These are phyloP conservation scores for Scheffersomyces ergatensis DNA, from an alignment of 805 yeast species.

Conservation along the genomic window DNA sequence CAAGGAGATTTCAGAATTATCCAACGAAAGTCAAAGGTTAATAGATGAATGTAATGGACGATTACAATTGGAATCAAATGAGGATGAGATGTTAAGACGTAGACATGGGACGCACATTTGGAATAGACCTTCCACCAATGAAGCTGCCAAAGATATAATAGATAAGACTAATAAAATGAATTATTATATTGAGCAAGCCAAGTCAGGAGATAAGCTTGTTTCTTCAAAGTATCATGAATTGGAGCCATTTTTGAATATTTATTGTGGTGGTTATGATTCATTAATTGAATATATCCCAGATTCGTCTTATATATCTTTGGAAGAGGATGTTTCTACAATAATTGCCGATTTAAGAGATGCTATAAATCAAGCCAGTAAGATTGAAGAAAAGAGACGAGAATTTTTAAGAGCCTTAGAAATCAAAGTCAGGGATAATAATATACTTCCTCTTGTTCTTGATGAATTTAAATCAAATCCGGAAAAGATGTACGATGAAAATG, in stretches of 20 bases:
- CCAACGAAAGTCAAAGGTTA: constrained; percentile 37
- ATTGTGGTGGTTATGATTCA: constrained; percentile 37
- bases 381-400: constrained; percentile 36
- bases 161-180: constrained; percentile 44
- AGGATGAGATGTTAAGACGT: constrained; percentile 51
- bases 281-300: constrained; percentile 39
- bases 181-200: constrained; percentile 54
- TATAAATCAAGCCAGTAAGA: constrained; percentile 22
- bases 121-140: constrained; percentile 48
- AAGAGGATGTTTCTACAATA: constrained; percentile 24
- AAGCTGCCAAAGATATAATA: constrained; percentile 38
- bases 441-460: constrained; percentile 52
- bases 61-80: constrained; percentile 49
- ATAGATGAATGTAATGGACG: constrained; percentile 46
- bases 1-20: constrained; percentile 43
- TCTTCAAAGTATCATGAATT: constrained; percentile 46
- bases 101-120: constrained; percentile 52
- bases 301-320: constrained; percentile 31
- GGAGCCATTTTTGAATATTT: constrained; percentile 42
- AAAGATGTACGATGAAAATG: constrained; percentile 12
- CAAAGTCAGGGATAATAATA: constrained; percentile 44
- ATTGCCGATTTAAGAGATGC: constrained; percentile 36
- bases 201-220: constrained; percentile 58
- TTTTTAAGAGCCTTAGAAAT: constrained; percentile 42
- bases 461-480: constrained; percentile 34